phyloP scores from a whole-genome alignment of 2,329 filamentous ascomycete genomes.

The Pestalotiopsis sp. region DNA sequence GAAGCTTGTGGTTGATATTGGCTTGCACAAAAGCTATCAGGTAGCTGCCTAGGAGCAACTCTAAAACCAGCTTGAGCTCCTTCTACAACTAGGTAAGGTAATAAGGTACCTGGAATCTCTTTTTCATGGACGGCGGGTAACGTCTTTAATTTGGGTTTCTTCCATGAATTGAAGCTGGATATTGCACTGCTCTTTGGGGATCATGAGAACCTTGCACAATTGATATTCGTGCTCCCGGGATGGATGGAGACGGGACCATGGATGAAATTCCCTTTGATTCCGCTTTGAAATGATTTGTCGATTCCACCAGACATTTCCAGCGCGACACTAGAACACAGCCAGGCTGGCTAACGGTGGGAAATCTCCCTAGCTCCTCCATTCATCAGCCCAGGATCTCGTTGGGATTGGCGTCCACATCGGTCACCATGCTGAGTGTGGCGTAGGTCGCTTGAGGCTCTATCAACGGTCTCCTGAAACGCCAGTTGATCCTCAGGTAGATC shows the following conservation, averaged over 20 bases:
- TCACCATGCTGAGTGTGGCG: background rate
- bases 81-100: background rate
- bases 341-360: background rate
- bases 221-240: background rate
- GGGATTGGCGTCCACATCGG: background rate
- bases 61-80: background rate
- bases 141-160: background rate
- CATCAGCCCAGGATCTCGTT: background rate
- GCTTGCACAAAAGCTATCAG: background rate
- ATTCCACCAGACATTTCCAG: background rate
- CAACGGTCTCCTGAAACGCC: constrained; percentile 10
- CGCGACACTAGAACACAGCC: background rate
- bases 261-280: background rate
- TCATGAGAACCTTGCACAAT: background rate
- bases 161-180: background rate
- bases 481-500: constrained; percentile 4
- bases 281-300: background rate
- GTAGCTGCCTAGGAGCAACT: background rate
- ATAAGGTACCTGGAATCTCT: background rate
- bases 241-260: background rate
- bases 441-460: constrained; percentile 7
- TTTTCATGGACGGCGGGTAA: background rate
- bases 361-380: background rate
- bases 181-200: background rate
- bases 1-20: no score